These are phyloP conservation scores for Flaveria ramosissima DNA, from an alignment of 129 eudicot genomes.

Conservation along the genomic window DNA sequence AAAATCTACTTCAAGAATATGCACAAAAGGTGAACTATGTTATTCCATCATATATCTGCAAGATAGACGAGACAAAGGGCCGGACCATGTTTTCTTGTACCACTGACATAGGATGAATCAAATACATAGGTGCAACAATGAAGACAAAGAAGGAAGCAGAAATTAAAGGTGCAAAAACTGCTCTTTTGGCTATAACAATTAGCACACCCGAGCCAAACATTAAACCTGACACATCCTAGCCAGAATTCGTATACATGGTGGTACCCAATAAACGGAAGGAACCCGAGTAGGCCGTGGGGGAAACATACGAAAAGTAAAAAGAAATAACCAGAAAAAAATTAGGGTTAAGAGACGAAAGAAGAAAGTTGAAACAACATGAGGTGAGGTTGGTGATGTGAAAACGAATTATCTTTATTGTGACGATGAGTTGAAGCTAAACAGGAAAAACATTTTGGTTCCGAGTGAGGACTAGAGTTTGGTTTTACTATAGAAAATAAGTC, in stretches of 20 bases:
- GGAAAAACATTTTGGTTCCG: slow-evolving; percentile 3
- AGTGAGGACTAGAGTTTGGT: slow-evolving; percentile 15
- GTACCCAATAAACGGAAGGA: slow-evolving; percentile 63
- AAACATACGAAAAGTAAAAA: slow-evolving; percentile 22
- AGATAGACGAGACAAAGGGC: slow-evolving; percentile 49
- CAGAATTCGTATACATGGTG: slow-evolving; percentile 59
- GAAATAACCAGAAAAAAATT: slow-evolving; percentile 26
- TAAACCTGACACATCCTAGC: slow-evolving; percentile 19
- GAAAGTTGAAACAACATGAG: not conserved
- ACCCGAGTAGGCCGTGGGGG: slow-evolving; percentile 36
- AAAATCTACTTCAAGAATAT: slow-evolving; percentile 89
- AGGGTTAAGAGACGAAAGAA: slow-evolving; percentile 26
- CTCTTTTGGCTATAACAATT: slow-evolving; percentile 70
- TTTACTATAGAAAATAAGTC: not conserved
- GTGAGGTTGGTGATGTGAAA: slow-evolving; percentile 26
- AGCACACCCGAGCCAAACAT: slow-evolving; percentile 46
- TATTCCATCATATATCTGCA: slow-evolving; percentile 67
- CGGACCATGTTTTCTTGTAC: slow-evolving; percentile 54
- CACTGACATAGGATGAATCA: slow-evolving; percentile 82
- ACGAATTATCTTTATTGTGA: slow-evolving; percentile 4
- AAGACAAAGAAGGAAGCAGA: slow-evolving; percentile 58
- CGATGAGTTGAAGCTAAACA: not conserved
- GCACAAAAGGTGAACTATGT: slow-evolving; percentile 98
- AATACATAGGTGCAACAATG: slow-evolving; percentile 79
- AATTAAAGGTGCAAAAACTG: slow-evolving; percentile 37